Evolutionary conservation across 2,329 filamentous ascomycete species (phyloP).

Genomic region (Clarireedia hainanense): DNA sequence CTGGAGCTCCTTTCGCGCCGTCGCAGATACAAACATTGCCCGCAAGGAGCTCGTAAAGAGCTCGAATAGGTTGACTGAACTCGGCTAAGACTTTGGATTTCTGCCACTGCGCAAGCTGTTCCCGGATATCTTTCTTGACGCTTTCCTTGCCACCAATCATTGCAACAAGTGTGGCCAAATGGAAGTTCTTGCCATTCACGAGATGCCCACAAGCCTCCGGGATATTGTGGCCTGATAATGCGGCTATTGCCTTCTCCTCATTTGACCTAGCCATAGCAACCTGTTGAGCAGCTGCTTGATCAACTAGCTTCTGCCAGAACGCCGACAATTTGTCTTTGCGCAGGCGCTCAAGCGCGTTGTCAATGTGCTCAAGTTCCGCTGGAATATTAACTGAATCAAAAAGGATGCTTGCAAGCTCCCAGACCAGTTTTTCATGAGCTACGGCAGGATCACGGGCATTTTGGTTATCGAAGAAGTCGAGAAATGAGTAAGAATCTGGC

Average conservation of each 20-base stretch:
- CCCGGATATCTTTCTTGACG: slow-evolving; percentile 65
- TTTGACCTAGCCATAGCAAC: slow-evolving; percentile 51
- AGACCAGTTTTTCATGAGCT: slow-evolving; percentile 65
- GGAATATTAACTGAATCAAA: slow-evolving; percentile 62
- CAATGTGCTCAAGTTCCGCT: slow-evolving; percentile 32
- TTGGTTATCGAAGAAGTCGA: slow-evolving; percentile 38
- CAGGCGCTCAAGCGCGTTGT: slow-evolving; percentile 31
- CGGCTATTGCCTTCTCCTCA: slow-evolving; percentile 78
- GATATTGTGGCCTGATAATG: slow-evolving; percentile 70
- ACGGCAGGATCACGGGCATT: slow-evolving; percentile 36
- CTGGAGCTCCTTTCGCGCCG: slow-evolving; percentile 64
- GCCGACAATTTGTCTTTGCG: slow-evolving; percentile 59
- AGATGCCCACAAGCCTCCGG: slow-evolving; percentile 77
- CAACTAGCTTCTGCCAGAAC: slow-evolving; percentile 61
- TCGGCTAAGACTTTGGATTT: slow-evolving; percentile 78
- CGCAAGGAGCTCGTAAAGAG: slow-evolving; percentile 81
- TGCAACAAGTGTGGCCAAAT: slow-evolving; percentile 75
- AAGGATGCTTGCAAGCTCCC: slow-evolving; percentile 79
- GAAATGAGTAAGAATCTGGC: slow-evolving; percentile 38
- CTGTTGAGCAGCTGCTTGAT: slow-evolving; percentile 45
- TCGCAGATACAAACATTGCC: slow-evolving; percentile 82
- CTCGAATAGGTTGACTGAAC: slow-evolving; percentile 74
- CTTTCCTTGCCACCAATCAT: slow-evolving; percentile 68
- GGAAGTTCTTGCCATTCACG: slow-evolving; percentile 67
- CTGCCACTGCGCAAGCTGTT: slow-evolving; percentile 79